These are phyloP conservation scores for Kluyveromyces nonfermentans DNA, from an alignment of 805 yeast species.

Conservation along the genomic window DNA sequence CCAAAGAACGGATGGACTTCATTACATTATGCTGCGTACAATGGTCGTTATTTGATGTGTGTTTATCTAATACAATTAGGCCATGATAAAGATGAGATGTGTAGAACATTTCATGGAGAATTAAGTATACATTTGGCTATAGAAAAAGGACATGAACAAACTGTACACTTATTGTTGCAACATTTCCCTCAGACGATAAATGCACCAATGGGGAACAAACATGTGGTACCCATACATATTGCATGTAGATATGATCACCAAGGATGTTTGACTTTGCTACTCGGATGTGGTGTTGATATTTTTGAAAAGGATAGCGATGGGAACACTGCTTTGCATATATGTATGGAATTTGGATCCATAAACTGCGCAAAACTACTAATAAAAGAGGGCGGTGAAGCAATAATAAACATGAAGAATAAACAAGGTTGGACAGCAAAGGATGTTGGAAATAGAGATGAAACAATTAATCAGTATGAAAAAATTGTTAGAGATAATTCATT, in stretches of 20 bases:
- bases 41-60: constrained; percentile 65
- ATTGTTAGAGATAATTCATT: constrained; percentile 17
- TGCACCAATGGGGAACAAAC: constrained; percentile 38
- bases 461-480: constrained; percentile 34
- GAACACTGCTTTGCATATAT: constrained; percentile 77
- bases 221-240: constrained; percentile 60
- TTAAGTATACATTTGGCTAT: constrained; percentile 69
- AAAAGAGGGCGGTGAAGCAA: constrained; percentile 35
- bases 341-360: constrained; percentile 59
- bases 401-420: constrained; percentile 39
- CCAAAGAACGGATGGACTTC: constrained; percentile 74
- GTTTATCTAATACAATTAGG: constrained; percentile 47
- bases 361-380: constrained; percentile 48
- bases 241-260: constrained; percentile 52
- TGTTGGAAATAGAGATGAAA: constrained; percentile 44
- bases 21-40: constrained; percentile 68
- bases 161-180: constrained; percentile 63
- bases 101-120: constrained; percentile 44
- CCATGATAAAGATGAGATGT: constrained; percentile 43
- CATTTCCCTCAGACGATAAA: constrained; percentile 40
- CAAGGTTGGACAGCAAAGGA: constrained; percentile 62
- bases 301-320: constrained; percentile 64
- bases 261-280: constrained; percentile 52
- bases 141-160: constrained; percentile 53
- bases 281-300: constrained; percentile 71